These are phyloP conservation scores for Benincasa hispida DNA, from an alignment of 306 rosid genomes.

Conservation along the genomic window DNA sequence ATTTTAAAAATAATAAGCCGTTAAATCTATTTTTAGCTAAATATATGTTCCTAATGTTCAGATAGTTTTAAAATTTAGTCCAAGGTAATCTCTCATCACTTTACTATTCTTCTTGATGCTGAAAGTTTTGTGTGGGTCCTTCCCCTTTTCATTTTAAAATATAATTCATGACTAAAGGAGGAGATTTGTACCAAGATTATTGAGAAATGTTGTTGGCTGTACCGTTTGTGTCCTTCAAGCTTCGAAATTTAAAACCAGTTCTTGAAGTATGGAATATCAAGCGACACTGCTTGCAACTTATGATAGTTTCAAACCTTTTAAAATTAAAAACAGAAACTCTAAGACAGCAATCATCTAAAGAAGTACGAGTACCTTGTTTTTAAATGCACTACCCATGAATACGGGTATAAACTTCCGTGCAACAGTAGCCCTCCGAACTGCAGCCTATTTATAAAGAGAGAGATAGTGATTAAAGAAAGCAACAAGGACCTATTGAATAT, in stretches of 20 bases:
- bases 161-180: neutral
- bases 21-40: neutral
- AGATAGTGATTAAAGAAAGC: neutral
- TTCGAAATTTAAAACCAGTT: neutral
- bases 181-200: neutral
- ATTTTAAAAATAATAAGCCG: neutral
- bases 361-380: slow-evolving; percentile 61
- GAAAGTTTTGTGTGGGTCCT: neutral
- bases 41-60: neutral
- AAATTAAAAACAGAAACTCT: neutral
- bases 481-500: neutral
- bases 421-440: slow-evolving; percentile 80
- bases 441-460: slow-evolving; percentile 39
- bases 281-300: neutral
- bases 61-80: neutral
- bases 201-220: neutral
- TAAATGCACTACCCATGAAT: slow-evolving; percentile 97
- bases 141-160: neutral
- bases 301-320: neutral
- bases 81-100: neutral
- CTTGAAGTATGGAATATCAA: neutral
- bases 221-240: neutral
- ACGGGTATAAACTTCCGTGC: slow-evolving; percentile 82
- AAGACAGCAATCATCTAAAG: neutral
- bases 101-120: neutral